phyloP scores from a whole-genome alignment of 306 rosid species.

The Quercus engelmannii region DNA sequence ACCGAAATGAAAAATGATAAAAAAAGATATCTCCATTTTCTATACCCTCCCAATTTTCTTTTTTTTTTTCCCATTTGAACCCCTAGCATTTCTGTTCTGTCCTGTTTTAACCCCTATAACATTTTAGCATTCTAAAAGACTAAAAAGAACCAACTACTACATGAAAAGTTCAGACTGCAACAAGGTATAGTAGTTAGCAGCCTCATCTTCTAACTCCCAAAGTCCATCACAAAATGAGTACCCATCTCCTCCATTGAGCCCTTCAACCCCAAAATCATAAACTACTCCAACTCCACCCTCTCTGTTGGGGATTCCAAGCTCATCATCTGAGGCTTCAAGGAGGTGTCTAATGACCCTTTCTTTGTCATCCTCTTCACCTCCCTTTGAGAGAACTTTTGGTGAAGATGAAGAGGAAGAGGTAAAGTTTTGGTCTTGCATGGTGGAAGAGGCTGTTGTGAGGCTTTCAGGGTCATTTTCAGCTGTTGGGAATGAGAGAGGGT shows the following conservation, averaged over 20 bases:
- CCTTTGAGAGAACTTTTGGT: slow-evolving; percentile 9
- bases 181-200: slow-evolving; percentile 64
- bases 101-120: not conserved
- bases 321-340: slow-evolving; percentile 86
- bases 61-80: not conserved
- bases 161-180: slow-evolving; percentile 80
- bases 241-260: slow-evolving; percentile 24
- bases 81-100: not conserved
- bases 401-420: not conserved
- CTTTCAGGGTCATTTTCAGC: slow-evolving; percentile 2
- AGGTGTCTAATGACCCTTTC: slow-evolving; percentile 72
- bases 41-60: not conserved
- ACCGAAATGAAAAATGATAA: slow-evolving; percentile 23
- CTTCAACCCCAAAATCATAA: slow-evolving; percentile 15
- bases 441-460: not conserved
- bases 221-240: slow-evolving; percentile 43
- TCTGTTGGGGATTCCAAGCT: slow-evolving; percentile 74
- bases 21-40: slow-evolving; percentile 8
- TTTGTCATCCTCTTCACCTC: slow-evolving; percentile 43
- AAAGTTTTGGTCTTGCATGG: slow-evolving; percentile 5
- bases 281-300: slow-evolving; percentile 11
- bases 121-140: not conserved
- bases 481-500: slow-evolving; percentile 7
- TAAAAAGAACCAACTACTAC: slow-evolving; percentile 1
- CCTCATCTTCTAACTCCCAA: slow-evolving; percentile 88